Evolutionary conservation across 345 rosid species (phyloP).

Genomic region (Trapa bicornis): DNA sequence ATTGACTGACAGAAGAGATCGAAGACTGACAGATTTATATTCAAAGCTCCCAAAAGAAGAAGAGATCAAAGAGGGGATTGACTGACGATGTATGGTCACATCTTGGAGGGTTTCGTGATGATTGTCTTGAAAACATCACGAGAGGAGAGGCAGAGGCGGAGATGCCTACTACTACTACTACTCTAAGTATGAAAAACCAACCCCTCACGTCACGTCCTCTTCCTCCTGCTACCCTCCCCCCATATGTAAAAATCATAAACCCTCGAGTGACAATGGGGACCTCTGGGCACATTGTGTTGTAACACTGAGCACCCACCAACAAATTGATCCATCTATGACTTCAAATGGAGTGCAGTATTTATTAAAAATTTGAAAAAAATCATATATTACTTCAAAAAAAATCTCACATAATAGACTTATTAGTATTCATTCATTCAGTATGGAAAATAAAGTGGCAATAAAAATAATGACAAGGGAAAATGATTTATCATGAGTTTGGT

Average conservation of each 20-base stretch:
- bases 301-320: too few species aligned
- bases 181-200: neutral
- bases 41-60: neutral
- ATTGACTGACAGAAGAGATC: neutral
- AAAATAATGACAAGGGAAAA: neutral
- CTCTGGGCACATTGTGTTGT: too few species aligned
- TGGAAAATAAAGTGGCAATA: neutral
- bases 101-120: neutral
- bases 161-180: neutral
- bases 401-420: too few species aligned
- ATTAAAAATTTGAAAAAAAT: too few species aligned
- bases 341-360: too few species aligned
- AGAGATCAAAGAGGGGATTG: neutral
- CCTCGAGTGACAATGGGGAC: too few species aligned
- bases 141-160: neutral
- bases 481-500: neutral
- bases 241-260: too few species aligned
- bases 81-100: slow-evolving; percentile 1
- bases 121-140: neutral
- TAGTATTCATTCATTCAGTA: too few species aligned
- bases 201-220: neutral
- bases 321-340: too few species aligned
- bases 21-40: neutral
- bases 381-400: too few species aligned
- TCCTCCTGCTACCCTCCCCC: too few species aligned